Evolutionary conservation across 148 eudicot species (phyloP).

Genomic region (Vaccinium darrowii): DNA sequence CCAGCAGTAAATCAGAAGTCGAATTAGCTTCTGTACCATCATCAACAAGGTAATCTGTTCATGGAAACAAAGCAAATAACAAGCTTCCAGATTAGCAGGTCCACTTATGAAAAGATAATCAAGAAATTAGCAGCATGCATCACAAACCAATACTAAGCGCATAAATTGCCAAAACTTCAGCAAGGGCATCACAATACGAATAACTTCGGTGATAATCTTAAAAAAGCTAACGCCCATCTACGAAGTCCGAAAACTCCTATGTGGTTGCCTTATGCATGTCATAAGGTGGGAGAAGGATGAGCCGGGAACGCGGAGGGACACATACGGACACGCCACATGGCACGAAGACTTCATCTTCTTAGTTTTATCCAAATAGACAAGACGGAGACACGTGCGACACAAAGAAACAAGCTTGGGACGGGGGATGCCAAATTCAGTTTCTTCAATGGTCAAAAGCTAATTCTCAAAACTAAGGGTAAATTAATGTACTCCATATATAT

Average conservation of each 20-base stretch:
- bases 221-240: not conserved
- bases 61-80: conserved; percentile 18
- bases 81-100: not conserved
- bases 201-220: not conserved
- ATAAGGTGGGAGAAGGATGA: not conserved
- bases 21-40: conserved; percentile 93
- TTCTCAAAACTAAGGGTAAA: not conserved
- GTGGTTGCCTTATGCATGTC: not conserved
- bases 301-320: not conserved
- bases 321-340: not conserved
- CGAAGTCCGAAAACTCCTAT: not conserved
- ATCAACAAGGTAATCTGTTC: conserved; percentile 96
- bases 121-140: not conserved
- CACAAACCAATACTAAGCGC: not conserved
- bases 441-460: not conserved
- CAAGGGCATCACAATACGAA: not conserved
- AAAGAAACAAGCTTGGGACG: not conserved
- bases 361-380: not conserved
- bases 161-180: not conserved
- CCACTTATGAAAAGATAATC: not conserved
- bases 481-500: not conserved
- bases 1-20: conserved; percentile 85
- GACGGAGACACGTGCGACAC: not conserved
- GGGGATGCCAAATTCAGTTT: not conserved
- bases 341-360: not conserved